Evolutionary conservation across 2,329 filamentous ascomycete genomes (phyloP), one percentile per base, ranked within the genome.

Genomic region (Pseudogymnoascus sp.): DNA sequence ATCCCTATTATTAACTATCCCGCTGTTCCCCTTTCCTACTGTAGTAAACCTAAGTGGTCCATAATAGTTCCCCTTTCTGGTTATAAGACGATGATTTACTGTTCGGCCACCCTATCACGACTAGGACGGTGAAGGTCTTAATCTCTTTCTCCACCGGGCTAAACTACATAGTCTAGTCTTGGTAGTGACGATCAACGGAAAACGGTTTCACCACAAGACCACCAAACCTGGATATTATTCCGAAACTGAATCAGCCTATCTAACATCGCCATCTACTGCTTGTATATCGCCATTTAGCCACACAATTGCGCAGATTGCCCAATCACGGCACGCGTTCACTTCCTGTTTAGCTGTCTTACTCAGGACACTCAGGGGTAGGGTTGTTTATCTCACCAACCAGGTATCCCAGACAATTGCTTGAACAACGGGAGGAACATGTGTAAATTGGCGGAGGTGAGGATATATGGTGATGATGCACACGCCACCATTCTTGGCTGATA

Each of bases 281-380:
- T 55, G 48, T 18, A 21, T 55, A 35, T 55, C 48, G 48, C 48
- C 48, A 55, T 55, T 33, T 21, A 55, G 48, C 48, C 29, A 55
- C 29, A 21, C 29, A 55, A 33, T 35, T 55, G 4, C 48, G 29
- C 2, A 33, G 10, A 21, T 55, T 33, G 27, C 29, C 48, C 48
- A 55, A 35, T 55, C 48, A 55, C 25, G 27, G 13, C n/a, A 10
- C 48, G 48, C 35, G n/a, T 9, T 33, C 35, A 18, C 9, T 18
- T 10, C 8, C n/a, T 18, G 8, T 55, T 13, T 33, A 18, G 27
- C 9, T 27, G n/a, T 33, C 48, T 18, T 55, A 18, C 48, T 55
- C 9, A 5, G 48, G n/a, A 12, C 7, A 55, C n/a, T 33, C 48
- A 55, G 27, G 48, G 48, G 48, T 4, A n/a, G 3, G n/a, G 25